A percentile compares a stretch with the other conserved stretches of the same genome.
Evolutionary conservation across 2,329 filamentous ascomycete species (phyloP).

Genomic region (Conoideocrella luteorostrata): DNA sequence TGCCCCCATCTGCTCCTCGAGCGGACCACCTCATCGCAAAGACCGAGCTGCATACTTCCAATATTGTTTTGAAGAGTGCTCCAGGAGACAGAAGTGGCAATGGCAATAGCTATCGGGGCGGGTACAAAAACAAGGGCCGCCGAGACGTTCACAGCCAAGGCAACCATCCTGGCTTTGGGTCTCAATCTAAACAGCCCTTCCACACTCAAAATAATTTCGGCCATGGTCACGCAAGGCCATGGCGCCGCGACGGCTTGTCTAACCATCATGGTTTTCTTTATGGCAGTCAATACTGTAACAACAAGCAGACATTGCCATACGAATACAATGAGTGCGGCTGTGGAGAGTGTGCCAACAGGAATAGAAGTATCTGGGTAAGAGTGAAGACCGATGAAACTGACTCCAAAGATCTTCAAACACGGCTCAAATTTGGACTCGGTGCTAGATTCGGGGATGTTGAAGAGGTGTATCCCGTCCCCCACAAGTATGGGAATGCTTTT

Average conservation of each 20-base stretch:
- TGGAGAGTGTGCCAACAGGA: constrained; percentile 19
- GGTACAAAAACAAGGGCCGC: constrained; percentile 1
- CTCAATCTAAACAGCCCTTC: background rate
- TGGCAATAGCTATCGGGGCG: background rate
- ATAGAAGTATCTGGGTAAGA: constrained; percentile 24
- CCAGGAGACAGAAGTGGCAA: background rate
- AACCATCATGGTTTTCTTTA: background rate
- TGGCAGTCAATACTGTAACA: constrained; percentile 14
- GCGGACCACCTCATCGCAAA: background rate
- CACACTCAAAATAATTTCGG: background rate
- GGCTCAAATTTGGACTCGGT: constrained; percentile 23
- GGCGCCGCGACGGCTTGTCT: background rate
- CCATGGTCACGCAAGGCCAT: background rate
- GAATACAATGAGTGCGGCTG: constrained; percentile 26
- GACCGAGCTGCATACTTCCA: background rate
- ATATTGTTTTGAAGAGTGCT: background rate
- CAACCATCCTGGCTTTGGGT: background rate
- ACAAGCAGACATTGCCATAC: constrained; percentile 5
- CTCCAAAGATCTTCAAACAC: constrained; percentile 17
- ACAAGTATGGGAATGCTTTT: constrained; percentile 13
- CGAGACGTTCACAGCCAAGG: background rate
- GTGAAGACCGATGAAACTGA: constrained; percentile 11
- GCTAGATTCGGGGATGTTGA: constrained; percentile 24
- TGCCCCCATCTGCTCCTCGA: background rate
- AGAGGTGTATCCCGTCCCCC: constrained; percentile 15